Base-by-base conservation (phyloP, 179 eudicot species). In the Spinacia oleracea region DNA sequence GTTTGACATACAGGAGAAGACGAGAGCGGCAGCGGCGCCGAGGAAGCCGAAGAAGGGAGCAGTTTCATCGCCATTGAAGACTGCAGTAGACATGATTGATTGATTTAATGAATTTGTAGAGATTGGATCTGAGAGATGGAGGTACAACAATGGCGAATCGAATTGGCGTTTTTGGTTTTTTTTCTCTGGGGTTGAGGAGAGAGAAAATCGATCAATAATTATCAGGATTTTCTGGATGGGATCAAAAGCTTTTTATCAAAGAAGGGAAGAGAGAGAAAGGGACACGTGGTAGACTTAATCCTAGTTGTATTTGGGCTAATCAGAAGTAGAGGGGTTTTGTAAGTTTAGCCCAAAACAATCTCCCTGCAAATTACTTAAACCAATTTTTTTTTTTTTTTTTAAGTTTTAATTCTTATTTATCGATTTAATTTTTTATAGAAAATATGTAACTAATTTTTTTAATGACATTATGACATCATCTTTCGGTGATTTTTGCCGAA, bases 1-100 rank as follows among this genome's bases (percentile, higher is more conserved):
- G 64, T n/a, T 60, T 46, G 48, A 65, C 79, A 10, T 87, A 92
- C 97, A 91, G 83, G 97, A 92, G 91, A 92, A 92, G 77, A 92
- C 89, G 59, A 92, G 82, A 66, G 97, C 97, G 2, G 97, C 86
- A 5, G 97, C 95, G 25, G 95, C 97, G 51, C 97, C 97, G 58
- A 92, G 97, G 81, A 92, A 92, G 81, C 92, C 92, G 82, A 89
- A 90, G 85, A 90, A 90, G 63, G 94, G 94, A 5, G 94, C 91
- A 63, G 92, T 89, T 76, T 91, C 94, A 82, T 90, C 94, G 81
- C 97, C 97, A 84, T 84, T 89, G 85, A 91, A 89, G 40, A 62
- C 58, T 14, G 84, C 50, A 5, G 91, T 58, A 78, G 87, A 63
- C 85, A 86, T 86, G 40, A 7, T 80, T 70, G 60, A 51, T 72